phyloP scores from a whole-genome alignment of 208 protist species.

The Entamoeba moshkovskii region DNA sequence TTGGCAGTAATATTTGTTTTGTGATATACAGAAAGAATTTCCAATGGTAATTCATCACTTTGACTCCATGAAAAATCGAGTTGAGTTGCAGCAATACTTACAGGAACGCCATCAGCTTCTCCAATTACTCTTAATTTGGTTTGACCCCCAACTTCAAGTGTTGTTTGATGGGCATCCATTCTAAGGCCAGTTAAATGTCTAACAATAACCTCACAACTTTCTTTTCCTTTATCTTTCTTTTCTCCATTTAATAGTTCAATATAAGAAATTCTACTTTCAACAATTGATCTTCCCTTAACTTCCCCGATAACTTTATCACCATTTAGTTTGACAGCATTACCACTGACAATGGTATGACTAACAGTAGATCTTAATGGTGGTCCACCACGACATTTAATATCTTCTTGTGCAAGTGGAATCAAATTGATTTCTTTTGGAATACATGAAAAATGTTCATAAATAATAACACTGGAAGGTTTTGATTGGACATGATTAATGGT shows the following conservation, averaged over 20 bases:
- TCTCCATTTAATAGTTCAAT: not conserved
- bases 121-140: not conserved
- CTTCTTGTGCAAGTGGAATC: constrained; percentile 1
- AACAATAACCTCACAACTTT: not conserved
- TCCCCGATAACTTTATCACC: not conserved
- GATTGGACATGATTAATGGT: not conserved
- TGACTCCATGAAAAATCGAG: not conserved
- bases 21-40: not conserved
- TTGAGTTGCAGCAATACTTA: not conserved
- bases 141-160: not conserved
- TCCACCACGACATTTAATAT: not conserved
- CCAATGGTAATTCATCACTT: not conserved
- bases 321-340: not conserved
- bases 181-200: not conserved
- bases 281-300: not conserved
- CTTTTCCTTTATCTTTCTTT: not conserved
- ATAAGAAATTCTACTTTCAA: not conserved
- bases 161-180: not conserved
- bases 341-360: not conserved
- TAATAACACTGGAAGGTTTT: not conserved
- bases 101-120: not conserved
- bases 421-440: not conserved
- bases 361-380: not conserved
- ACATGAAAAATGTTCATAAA: not conserved
- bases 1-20: not conserved